Evolutionary conservation across 345 rosid genomes (phyloP).

Genomic region (Limnanthes douglasii): DNA sequence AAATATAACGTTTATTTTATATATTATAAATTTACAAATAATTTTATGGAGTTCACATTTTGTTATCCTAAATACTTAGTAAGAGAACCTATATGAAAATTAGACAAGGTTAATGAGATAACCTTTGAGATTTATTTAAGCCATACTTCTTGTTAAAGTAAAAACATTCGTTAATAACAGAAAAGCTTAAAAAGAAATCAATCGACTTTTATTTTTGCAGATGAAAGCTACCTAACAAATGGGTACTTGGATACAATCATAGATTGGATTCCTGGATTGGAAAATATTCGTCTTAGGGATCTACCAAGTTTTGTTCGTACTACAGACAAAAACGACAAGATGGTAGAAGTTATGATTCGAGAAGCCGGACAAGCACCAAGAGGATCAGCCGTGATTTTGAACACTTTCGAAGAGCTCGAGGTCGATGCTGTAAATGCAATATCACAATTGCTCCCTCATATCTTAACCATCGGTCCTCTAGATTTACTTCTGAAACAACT

Average conservation of each 20-base stretch:
- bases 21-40: too few species aligned
- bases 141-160: too few species aligned
- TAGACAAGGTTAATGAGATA: too few species aligned
- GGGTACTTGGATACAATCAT: constrained; percentile 27
- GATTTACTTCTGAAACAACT: constrained; percentile 15
- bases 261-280: constrained; percentile 35
- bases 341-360: not conserved
- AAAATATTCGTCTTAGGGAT: constrained; percentile 24
- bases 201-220: too few species aligned
- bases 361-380: constrained; percentile 21
- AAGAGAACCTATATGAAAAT: too few species aligned
- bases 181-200: too few species aligned
- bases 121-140: too few species aligned
- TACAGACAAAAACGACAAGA: constrained; percentile 13
- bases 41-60: too few species aligned
- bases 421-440: constrained; percentile 15
- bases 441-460: constrained; percentile 19
- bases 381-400: constrained; percentile 29
- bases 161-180: too few species aligned
- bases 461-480: constrained; percentile 33
- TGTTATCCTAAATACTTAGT: too few species aligned
- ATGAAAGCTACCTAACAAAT: constrained; percentile 27
- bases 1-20: too few species aligned
- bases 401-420: constrained; percentile 35
- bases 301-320: constrained; percentile 29